A percentile compares a stretch with the other conserved stretches of the same genome.
These are phyloP conservation scores for Melaleuca quinquenervia DNA, from an alignment of 345 rosid species.

Conservation along the genomic window DNA sequence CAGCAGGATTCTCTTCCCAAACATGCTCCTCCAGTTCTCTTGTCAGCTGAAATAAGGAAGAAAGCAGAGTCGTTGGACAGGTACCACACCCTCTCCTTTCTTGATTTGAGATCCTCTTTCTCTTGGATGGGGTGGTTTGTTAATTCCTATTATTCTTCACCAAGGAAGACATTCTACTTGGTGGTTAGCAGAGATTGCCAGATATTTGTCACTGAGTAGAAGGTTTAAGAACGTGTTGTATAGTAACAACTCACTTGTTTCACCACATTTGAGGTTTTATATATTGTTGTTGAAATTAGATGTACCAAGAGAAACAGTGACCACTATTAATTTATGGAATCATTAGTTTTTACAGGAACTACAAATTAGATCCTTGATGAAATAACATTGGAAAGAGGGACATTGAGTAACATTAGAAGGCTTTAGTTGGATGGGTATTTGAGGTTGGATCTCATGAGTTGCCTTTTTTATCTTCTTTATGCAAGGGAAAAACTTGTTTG, in stretches of 20 bases:
- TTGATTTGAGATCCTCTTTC: not conserved
- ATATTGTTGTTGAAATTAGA: not conserved
- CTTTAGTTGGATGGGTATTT: not conserved
- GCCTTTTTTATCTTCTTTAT: not conserved
- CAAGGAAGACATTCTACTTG: not conserved
- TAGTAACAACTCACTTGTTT: not conserved
- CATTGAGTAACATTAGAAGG: not conserved
- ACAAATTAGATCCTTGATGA: not conserved
- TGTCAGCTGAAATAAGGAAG: conserved; percentile 67
- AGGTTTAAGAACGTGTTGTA: not conserved
- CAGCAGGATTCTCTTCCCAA: conserved; percentile 81
- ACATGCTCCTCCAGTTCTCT: conserved; percentile 48
- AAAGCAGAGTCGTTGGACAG: conserved; percentile 80
- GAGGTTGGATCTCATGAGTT: not conserved
- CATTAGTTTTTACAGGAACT: not conserved
- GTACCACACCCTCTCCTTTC: conserved; percentile 15
- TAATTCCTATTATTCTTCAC: not conserved
- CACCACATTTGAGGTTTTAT: not conserved
- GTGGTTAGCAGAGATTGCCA: not conserved
- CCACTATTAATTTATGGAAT: not conserved
- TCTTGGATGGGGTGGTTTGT: not conserved
- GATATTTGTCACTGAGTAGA: not conserved
- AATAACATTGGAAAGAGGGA: not conserved
- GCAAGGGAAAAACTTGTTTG: not conserved
- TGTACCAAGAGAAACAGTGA: not conserved